A percentile compares a stretch with the other conserved stretches of the same genome.
Conservation (phyloP, 495 filamentous ascomycete species). For the Trichocladium uniseriatum region DNA sequence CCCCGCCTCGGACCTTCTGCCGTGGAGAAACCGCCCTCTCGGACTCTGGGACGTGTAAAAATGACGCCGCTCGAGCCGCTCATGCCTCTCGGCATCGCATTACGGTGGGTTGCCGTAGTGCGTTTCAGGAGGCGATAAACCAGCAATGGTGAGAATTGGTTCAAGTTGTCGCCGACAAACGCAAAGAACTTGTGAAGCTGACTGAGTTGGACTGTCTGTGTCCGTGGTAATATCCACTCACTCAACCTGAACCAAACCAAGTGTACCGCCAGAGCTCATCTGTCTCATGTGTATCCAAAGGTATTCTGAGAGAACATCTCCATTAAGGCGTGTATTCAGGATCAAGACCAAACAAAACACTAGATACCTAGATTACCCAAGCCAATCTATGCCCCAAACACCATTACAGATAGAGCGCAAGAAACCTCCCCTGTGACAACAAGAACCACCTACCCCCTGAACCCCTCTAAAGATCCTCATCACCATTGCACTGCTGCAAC, state of each 20-base stretch:
- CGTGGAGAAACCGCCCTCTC: no score
- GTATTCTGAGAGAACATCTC: neutral
- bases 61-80: neutral
- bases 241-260: no score
- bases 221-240: no score
- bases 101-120: neutral
- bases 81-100: neutral
- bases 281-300: neutral
- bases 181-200: no score
- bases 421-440: no score
- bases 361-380: conserved; percentile 9
- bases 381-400: conserved; percentile 6
- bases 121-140: conserved; percentile 5
- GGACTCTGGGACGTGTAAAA: neutral
- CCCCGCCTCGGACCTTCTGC: no score
- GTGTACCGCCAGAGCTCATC: no score
- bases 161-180: no score
- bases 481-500: conserved; percentile 62
- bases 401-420: neutral
- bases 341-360: neutral
- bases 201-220: no score
- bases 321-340: no score
- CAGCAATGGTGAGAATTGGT: no score
- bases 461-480: conserved; percentile 29
- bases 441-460: no score